A percentile compares a stretch with the other conserved stretches of the same genome.
These are phyloP conservation scores for Nicotiana knightiana DNA, from an alignment of 257 asterid species.

Conservation along the genomic window DNA sequence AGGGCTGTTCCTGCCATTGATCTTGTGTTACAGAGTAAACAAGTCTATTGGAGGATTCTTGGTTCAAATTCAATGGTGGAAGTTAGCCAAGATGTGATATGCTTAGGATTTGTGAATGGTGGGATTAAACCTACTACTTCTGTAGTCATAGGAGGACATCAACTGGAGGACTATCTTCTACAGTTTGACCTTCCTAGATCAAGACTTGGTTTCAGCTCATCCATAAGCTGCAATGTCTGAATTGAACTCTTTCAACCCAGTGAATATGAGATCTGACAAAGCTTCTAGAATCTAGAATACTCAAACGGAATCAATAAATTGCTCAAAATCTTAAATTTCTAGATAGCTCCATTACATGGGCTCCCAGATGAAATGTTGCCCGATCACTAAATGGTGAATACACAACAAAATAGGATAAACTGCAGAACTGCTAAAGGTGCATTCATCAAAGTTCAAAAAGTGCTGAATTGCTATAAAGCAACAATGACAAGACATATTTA, in stretches of 20 bases:
- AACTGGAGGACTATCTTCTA: slow-evolving; percentile 41
- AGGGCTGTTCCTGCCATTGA: slow-evolving; percentile 42
- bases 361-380: too few species aligned
- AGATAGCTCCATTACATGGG: too few species aligned
- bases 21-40: slow-evolving; percentile 24
- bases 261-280: neutral
- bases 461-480: neutral
- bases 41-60: slow-evolving; percentile 37
- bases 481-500: neutral
- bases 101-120: slow-evolving; percentile 24
- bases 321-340: neutral
- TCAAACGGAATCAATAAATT: neutral
- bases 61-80: slow-evolving; percentile 50
- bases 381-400: neutral
- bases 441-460: neutral
- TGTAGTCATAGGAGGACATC: slow-evolving; percentile 40
- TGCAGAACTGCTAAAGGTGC: neutral
- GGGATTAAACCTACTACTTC: slow-evolving; percentile 19
- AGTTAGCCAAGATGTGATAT: slow-evolving; percentile 18
- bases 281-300: neutral
- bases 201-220: slow-evolving; percentile 37
- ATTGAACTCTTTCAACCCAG: neutral
- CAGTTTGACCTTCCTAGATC: slow-evolving; percentile 41
- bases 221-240: neutral
- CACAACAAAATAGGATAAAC: neutral